Base-by-base conservation (phyloP, 345 rosid species). In the Orychophragmus violaceus region DNA sequence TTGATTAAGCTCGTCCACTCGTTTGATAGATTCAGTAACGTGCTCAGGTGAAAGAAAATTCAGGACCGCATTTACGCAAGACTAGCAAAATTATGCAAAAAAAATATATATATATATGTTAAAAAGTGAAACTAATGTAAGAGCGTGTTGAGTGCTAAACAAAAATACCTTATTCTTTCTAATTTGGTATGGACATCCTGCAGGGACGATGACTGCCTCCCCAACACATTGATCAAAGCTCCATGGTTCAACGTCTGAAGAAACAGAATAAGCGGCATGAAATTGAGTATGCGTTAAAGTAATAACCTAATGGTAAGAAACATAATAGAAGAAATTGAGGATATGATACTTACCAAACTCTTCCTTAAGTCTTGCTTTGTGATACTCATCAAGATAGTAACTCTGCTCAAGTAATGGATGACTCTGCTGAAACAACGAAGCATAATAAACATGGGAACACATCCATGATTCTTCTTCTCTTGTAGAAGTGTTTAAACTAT, bases 181-280 rank as follows among this genome's bases (percentile, higher is more conserved):
- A 52, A 81, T 78, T 79, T 94, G 99, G 76, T 88, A 94, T 2
- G 97, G 96, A 70, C 95, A 90, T 75, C 99, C 99, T 16, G 95
- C 83, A 59, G 99, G 97, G 66, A 94, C 74, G 50, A 88, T 73
- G 64, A 94, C 88, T 67, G 96, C 99, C 80, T 94, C 99, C 55
- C 96, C 99, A 23, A 90, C 84, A 74, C 84, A 88, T 68, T 90
- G 99, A 80, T 88, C 74, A 75, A 94, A 88, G 76, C 84, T 83
- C 95, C 99, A 90, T 18, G 99, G 99, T 69, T 88, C 99, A 58
- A 94, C 72, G 37, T 85, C 99, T 94, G 61, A 52, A 62, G 45
- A 48, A 72, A 63, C 18, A 64, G 55, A 55, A 55, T 8, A 23
- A 35, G 52, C 11, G 3, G 28, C 7, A 70, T 41, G 19, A 62